A percentile compares a stretch with the other conserved stretches of the same genome.
phyloP scores from a whole-genome alignment of 108 stramenopile genomes.

The Nitzschia putrida region DNA sequence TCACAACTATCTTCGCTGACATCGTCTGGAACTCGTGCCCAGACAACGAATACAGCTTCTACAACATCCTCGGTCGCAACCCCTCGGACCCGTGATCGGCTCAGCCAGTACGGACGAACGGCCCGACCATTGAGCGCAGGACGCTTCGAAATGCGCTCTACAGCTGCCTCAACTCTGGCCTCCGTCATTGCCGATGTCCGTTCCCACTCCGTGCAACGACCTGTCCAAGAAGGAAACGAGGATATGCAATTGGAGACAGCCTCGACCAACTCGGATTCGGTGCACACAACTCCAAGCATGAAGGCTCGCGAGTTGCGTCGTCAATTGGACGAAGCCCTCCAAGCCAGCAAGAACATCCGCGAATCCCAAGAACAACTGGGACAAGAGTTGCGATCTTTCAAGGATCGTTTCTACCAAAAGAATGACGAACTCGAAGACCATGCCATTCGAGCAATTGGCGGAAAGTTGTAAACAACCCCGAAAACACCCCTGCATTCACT shows the following conservation, averaged over 20 bases:
- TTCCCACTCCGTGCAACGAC: background rate
- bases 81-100: background rate
- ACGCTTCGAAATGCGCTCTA: background rate
- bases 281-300: slow-evolving; percentile 37
- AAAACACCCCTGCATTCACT: too few species aligned
- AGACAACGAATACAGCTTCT: background rate
- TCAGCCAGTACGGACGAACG: slow-evolving; percentile 3
- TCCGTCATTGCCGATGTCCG: background rate
- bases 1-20: background rate
- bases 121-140: background rate
- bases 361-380: slow-evolving; percentile 41
- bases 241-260: background rate
- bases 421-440: slow-evolving; percentile 29
- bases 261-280: background rate
- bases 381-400: slow-evolving; percentile 44
- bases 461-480: too few species aligned
- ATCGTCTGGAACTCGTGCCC: background rate
- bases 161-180: background rate
- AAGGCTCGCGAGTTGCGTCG: slow-evolving; percentile 46
- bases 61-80: background rate
- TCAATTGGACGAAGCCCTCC: slow-evolving; percentile 48
- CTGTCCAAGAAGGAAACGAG: background rate
- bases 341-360: slow-evolving; percentile 39
- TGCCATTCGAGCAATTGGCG: slow-evolving; percentile 22
- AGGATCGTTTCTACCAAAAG: slow-evolving; percentile 32